These are phyloP conservation scores for Pichia sporocuriosa DNA, from an alignment of 805 yeast genomes.

Conservation along the genomic window DNA sequence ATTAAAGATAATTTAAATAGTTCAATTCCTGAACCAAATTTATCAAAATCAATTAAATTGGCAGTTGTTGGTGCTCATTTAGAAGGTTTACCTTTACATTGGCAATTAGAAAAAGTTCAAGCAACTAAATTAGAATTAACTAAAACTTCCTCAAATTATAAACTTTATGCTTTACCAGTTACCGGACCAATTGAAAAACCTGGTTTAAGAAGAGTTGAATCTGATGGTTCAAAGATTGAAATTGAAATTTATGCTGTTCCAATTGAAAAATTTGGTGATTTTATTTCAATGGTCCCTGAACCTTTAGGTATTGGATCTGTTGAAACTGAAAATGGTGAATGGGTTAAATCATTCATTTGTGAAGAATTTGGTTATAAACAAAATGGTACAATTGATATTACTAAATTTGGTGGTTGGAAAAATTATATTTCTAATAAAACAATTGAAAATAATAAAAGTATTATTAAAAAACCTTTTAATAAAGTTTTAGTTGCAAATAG, in stretches of 20 bases:
- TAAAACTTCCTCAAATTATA: conserved; percentile 64
- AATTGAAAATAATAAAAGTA: conserved; percentile 21
- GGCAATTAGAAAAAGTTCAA: conserved; percentile 84
- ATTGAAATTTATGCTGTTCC: conserved; percentile 86
- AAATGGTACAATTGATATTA: conserved; percentile 70
- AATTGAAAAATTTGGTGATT: conserved; percentile 66
- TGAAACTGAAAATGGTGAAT: conserved; percentile 70
- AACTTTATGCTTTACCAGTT: conserved; percentile 75
- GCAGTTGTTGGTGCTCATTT: conserved; percentile 98
- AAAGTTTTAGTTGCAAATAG: conserved; percentile 92
- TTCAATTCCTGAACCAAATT: conserved; percentile 38
- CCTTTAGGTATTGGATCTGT: conserved; percentile 95
- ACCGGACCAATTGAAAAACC: conserved; percentile 83
- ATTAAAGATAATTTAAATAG: conserved; percentile 39
- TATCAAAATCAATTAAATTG: conserved; percentile 45
- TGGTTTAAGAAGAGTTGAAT: conserved; percentile 66
- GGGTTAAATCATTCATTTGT: conserved; percentile 91
- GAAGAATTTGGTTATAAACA: conserved; percentile 80
- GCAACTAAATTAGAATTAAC: conserved; percentile 66
- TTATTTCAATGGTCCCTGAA: conserved; percentile 83
- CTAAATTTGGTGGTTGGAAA: conserved; percentile 87
- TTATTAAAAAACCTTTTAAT: conserved; percentile 53
- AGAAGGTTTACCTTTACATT: conserved; percentile 79
- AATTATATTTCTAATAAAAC: conserved; percentile 38
- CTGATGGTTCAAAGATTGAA: conserved; percentile 54